Conservation (phyloP, 2,329 filamentous ascomycete species). For the Aspergillus tamarii region DNA sequence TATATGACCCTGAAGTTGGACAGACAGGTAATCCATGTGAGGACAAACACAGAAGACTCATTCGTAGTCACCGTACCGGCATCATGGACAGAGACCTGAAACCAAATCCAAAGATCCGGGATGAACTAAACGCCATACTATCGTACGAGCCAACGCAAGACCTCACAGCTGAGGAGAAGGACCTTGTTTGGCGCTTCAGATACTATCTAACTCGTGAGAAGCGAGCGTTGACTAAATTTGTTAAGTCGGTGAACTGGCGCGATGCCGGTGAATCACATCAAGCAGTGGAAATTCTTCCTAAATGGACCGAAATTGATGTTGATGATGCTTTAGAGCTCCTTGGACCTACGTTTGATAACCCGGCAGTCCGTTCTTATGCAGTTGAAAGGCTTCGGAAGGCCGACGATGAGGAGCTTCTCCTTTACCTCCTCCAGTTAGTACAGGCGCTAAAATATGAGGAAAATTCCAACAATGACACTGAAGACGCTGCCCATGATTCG, state of each 20-base stretch:
- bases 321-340: slow-evolving; percentile 94
- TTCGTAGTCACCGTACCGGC: slow-evolving; percentile 90
- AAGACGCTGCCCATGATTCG: slow-evolving; percentile 71
- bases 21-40: slow-evolving; percentile 91
- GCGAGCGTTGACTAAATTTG: slow-evolving; percentile 89
- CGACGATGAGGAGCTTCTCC: slow-evolving; percentile 84
- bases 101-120: slow-evolving; percentile 91
- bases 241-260: slow-evolving; percentile 95
- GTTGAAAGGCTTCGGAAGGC: slow-evolving; percentile 90
- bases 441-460: slow-evolving; percentile 95
- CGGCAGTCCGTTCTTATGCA: slow-evolving; percentile 86
- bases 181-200: slow-evolving; percentile 95
- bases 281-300: slow-evolving; percentile 83
- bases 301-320: slow-evolving; percentile 96
- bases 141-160: slow-evolving; percentile 90
- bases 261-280: slow-evolving; percentile 84
- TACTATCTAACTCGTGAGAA: slow-evolving; percentile 95
- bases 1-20: slow-evolving; percentile 93
- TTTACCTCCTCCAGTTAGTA: slow-evolving; percentile 92
- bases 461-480: slow-evolving; percentile 64
- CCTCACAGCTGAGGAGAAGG: slow-evolving; percentile 87
- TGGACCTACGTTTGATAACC: slow-evolving; percentile 87
- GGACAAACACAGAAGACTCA: slow-evolving; percentile 87
- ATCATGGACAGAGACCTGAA: slow-evolving; percentile 93
- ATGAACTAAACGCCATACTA: slow-evolving; percentile 89